A percentile compares a stretch with the other conserved stretches of the same genome.
phyloP scores from a whole-genome alignment of 1,139 yeast genomes.

The Yamadazyma diospyri region DNA sequence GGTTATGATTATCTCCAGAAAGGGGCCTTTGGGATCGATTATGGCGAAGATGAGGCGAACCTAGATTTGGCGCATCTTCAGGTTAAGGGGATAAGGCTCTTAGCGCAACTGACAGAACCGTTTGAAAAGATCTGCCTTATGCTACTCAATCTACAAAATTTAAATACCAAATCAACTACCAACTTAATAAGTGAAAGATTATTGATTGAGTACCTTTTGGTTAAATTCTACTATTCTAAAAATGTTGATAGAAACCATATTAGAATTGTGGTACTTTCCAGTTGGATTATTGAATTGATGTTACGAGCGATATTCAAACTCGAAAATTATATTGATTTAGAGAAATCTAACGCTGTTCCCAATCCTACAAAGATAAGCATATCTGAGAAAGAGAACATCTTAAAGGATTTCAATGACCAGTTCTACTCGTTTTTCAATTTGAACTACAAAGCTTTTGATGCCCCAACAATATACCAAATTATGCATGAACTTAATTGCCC shows the following conservation, averaged over 20 bases:
- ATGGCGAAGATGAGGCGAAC: constrained; percentile 14
- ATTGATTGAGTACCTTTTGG: constrained; percentile 53
- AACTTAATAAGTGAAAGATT: constrained; percentile 23
- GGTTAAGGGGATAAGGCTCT: constrained; percentile 55
- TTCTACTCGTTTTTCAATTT: constrained; percentile 52
- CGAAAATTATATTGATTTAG: constrained; percentile 17
- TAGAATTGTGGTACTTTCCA: constrained; percentile 61
- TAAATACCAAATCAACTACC: constrained; percentile 5
- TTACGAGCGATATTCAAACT: constrained; percentile 24
- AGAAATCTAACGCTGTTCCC: constrained; percentile 5
- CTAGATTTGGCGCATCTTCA: constrained; percentile 24
- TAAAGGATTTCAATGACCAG: constrained; percentile 22
- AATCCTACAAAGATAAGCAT: background rate
- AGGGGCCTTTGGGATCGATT: constrained; percentile 39
- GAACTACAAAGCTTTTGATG: constrained; percentile 53
- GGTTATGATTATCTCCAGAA: constrained; percentile 55
- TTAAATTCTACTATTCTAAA: constrained; percentile 45
- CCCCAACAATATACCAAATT: constrained; percentile 67
- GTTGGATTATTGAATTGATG: constrained; percentile 76
- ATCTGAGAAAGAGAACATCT: constrained; percentile 7
- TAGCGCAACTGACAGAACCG: constrained; percentile 64
- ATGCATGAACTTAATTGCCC: constrained; percentile 63
- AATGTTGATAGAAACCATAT: constrained; percentile 36
- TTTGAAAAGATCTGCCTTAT: constrained; percentile 69
- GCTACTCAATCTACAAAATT: constrained; percentile 44